A percentile compares a stretch with the other conserved stretches of the same genome.
Conservation (phyloP, 305 asterid genomes). For the Striga hermonthica region DNA sequence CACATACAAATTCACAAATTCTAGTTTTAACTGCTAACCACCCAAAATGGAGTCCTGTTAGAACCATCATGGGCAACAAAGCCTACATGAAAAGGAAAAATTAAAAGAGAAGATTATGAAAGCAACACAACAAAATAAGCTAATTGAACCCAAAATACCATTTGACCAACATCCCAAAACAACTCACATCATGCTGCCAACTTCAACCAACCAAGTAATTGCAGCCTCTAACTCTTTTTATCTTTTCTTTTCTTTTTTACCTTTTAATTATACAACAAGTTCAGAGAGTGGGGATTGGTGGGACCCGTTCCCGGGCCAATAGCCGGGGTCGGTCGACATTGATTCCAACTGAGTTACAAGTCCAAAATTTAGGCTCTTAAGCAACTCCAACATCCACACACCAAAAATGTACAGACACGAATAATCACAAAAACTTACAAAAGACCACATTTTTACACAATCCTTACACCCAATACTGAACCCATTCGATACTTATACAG, state of each 20-base stretch:
- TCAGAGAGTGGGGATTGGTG: not conserved
- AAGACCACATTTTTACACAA: constrained; percentile 25
- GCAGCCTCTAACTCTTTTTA: not conserved
- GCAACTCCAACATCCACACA: no score
- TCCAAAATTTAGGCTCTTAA: no score
- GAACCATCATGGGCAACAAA: not conserved
- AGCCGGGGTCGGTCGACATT: no score
- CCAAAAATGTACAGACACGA: not conserved
- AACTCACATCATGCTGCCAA: constrained; percentile 25
- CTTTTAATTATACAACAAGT: no score
- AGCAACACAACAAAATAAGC: constrained; percentile 12
- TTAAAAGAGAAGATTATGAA: constrained; percentile 18
- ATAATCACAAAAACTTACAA: constrained; percentile 20
- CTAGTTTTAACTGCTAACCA: no score
- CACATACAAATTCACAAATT: no score
- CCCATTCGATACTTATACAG: constrained; percentile 16
- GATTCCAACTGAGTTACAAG: no score
- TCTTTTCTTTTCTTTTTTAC: no score
- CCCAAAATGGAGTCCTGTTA: not conserved
- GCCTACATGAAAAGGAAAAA: constrained; percentile 9
- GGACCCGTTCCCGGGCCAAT: not conserved
- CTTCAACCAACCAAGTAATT: constrained; percentile 17
- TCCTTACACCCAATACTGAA: constrained; percentile 30
- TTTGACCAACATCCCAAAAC: constrained; percentile 22
- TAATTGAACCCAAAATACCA: not conserved